These are phyloP conservation scores for Sporothrix inflata DNA, from an alignment of 2,329 filamentous ascomycete species.

Conservation along the genomic window DNA sequence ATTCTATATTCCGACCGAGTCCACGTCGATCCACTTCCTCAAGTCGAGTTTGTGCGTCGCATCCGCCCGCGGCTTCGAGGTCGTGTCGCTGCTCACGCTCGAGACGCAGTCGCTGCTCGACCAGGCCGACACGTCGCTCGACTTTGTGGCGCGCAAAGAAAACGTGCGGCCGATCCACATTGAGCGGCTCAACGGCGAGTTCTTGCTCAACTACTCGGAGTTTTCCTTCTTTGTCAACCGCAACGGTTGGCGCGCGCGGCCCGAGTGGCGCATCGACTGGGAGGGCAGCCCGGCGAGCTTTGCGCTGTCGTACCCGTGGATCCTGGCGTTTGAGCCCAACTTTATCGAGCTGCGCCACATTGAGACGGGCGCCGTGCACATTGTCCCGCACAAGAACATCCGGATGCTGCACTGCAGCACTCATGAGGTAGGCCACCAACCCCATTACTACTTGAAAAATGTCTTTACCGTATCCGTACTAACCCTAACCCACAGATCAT, in stretches of 20 bases:
- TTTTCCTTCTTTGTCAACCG: conserved; percentile 99
- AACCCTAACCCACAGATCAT: conserved; percentile 70
- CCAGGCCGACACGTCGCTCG: conserved; percentile 94
- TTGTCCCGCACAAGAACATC: conserved; percentile 94
- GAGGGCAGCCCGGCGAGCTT: conserved; percentile 91
- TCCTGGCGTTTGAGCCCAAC: conserved; percentile 93
- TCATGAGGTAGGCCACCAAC: conserved; percentile 75
- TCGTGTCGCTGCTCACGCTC: conserved; percentile 94
- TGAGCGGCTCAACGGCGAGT: conserved; percentile 94
- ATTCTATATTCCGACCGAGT: conserved; percentile 98
- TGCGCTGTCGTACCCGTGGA: conserved; percentile 94
- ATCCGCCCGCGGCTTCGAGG: conserved; percentile 93
- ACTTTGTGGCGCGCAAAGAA: conserved; percentile 94
- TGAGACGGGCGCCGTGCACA: conserved; percentile 91
- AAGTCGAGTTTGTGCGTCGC: conserved; percentile 96
- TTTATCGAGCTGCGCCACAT: conserved; percentile 97
- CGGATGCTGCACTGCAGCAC: conserved; percentile 97
- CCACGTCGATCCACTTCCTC: conserved; percentile 97
- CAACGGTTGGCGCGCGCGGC: conserved; percentile 93
- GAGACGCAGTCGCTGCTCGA: conserved; percentile 96
- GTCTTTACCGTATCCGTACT: conserved; percentile 56
- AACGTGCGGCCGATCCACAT: conserved; percentile 95
- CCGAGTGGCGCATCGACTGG: conserved; percentile 98
- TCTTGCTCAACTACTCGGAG: conserved; percentile 96
- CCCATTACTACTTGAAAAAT: not conserved